Evolutionary conservation across 768 basidiomycete genomes (phyloP).

Genomic region (Paxillus involutus): DNA sequence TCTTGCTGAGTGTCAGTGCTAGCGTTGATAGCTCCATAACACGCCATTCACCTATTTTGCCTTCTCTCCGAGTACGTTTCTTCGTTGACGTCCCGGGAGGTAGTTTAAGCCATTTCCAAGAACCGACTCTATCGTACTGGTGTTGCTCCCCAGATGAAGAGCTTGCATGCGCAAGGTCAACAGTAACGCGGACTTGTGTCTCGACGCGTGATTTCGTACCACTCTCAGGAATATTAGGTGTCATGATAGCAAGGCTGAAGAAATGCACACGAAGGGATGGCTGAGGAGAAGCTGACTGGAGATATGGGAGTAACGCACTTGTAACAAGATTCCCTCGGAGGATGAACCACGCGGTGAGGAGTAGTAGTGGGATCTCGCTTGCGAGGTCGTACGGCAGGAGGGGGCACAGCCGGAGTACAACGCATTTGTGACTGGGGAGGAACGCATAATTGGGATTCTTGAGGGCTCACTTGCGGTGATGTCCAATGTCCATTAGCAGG

Average conservation of each 20-base stretch:
- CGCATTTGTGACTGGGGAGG: slow-evolving; percentile 39
- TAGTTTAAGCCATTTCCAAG: slow-evolving; percentile 85
- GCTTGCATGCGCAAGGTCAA: slow-evolving; percentile 74
- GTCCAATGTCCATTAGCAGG: slow-evolving; percentile 33
- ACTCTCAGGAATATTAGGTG: slow-evolving; percentile 77
- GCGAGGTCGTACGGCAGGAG: slow-evolving; percentile 59
- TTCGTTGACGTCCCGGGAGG: slow-evolving; percentile 84
- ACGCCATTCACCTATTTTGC: slow-evolving; percentile 63
- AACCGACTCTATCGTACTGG: slow-evolving; percentile 80
- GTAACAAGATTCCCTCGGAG: slow-evolving; percentile 72
- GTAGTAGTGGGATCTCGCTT: slow-evolving; percentile 50
- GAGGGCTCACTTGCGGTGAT: slow-evolving; percentile 28
- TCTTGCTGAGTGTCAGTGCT: slow-evolving; percentile 44
- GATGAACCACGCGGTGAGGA: slow-evolving; percentile 63
- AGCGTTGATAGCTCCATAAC: background rate
- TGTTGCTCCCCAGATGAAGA: slow-evolving; percentile 55
- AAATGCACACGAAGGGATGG: slow-evolving; percentile 5
- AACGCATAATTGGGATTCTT: slow-evolving; percentile 32
- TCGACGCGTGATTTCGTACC: slow-evolving; percentile 95
- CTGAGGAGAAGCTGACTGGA: slow-evolving; percentile 14
- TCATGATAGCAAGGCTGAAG: slow-evolving; percentile 72
- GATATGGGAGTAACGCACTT: slow-evolving; percentile 49
- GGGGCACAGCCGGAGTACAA: slow-evolving; percentile 64
- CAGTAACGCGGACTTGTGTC: slow-evolving; percentile 84
- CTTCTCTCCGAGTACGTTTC: slow-evolving; percentile 79